Evolutionary conservation across 768 basidiomycete genomes (phyloP), one percentile per base, ranked within the genome.

Genomic region (Fomitopsis pulvina): DNA sequence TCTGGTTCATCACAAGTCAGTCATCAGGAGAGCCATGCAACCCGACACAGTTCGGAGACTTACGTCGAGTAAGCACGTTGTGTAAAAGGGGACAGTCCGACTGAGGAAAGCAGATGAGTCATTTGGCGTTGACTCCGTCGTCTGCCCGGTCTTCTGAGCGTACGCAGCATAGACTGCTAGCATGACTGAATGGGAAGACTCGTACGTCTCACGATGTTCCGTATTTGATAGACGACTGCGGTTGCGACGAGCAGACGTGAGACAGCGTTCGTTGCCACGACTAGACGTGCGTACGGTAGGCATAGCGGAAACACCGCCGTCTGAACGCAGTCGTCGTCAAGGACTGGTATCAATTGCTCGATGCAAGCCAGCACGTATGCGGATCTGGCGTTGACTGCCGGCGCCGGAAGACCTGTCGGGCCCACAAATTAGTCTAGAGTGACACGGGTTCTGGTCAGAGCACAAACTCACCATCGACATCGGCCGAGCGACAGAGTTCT

Each of bases 151-250:
- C 18, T 63, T 66, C 53, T 78, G 73, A 0, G 80, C 77, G 57
- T 77, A 74, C 25, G 79, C 72, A 9, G 85, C 76, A 60, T 91
- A 84, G 34, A 90, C 71, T 3, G 90, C 75, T 12, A 94, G 70
- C 29, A 93, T 68, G 24, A 88, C 87, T 8, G 91, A 92, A 62
- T 93, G 92, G 1, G 90, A 81, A 0, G 88, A 85, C 63, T 94
- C 91, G 57, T 81, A 93, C n/a, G 80, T 80, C 55, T 92, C 86
- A 28, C 85, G 80, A 55, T 87, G 72, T 12, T 48, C 50, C 1
- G 80, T 56, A 50, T 82, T 75, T 47, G 69, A 73, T 25, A 91
- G 71, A 60, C 85, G 77, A 16, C 88, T 90, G 18, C 39, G 44
- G n/a, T 20, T 2, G 5, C 8, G 32, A 32, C 20, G 14, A 26